Base-by-base conservation (phyloP, 1,284 basidiomycete species). In the Sporisorium graminicola region DNA sequence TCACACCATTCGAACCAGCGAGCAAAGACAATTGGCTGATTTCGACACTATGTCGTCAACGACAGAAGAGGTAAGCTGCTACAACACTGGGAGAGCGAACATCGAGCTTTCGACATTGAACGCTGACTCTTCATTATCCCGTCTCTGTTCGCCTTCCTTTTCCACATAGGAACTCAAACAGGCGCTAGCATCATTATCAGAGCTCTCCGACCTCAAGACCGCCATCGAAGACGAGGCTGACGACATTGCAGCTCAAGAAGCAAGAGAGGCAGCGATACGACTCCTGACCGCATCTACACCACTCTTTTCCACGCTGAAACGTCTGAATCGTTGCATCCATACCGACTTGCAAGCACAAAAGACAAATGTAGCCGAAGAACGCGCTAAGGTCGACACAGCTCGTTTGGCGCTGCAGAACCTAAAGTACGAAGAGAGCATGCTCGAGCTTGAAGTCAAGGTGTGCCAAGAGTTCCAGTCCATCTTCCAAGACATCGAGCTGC, bases 391-490 rank as follows among this genome's bases (percentile, higher is more conserved):
- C 40, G 74, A 77, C 37, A 46, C 50, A 0, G 74, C 70, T 3
- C 63, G 69, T 5, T 51, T 77, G 2, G 63, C 63, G 8, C 52
- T 77, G 0, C 69, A 77, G n/a, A 77, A 77, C 20, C 63, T 70
- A 43, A 68, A 73, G 22, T 77, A 77, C 43, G 74, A 77, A 65
- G 65, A 73, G 37, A 55, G 69, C 4, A 77, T 77, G 74, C 60
- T 77, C 12, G 66, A 73, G 35, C 52, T 65, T 24, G 74, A 77
- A 27, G 70, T 77, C 16, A 60, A 65, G 16, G 53, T 63, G 7
- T 77, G 74, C n/a, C 61, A 68, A 40, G 66, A 66, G 40, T 77
- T 77, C 47, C 74, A 77, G 46, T 73, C 70, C 18, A 73, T 77
- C 63, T 77, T 46, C 31, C 74, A 73, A 47, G 66, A 64, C n/a